phyloP scores from a whole-genome alignment of 2,329 filamentous ascomycete genomes.

The Cladophialophora psammophila region DNA sequence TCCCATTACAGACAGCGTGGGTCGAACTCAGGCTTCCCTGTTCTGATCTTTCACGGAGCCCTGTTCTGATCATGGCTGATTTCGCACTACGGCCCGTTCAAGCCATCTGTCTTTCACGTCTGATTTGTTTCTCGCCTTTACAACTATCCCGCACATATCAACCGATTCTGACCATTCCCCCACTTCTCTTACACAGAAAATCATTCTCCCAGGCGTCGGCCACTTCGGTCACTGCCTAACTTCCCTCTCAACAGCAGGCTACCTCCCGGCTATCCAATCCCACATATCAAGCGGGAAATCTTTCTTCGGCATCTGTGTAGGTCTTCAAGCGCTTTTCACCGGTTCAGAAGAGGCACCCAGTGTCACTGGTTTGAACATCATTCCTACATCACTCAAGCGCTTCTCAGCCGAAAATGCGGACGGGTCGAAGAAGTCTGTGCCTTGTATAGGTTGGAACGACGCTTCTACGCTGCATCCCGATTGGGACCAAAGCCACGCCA shows the following conservation, averaged over 20 bases:
- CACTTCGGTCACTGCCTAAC: constrained; percentile 96
- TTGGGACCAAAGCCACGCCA: constrained; percentile 2
- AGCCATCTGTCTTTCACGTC: not conserved
- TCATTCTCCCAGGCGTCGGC: constrained; percentile 94
- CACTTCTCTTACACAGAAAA: constrained; percentile 64
- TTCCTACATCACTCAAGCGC: constrained; percentile 73
- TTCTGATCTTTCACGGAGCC: not conserved
- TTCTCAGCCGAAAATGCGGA: constrained; percentile 64
- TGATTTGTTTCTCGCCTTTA: not conserved
- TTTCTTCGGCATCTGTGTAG: constrained; percentile 98
- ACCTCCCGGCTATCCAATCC: constrained; percentile 78
- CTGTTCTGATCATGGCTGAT: not conserved
- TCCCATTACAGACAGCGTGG: not conserved
- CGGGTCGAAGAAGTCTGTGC: constrained; percentile 67
- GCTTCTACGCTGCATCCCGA: constrained; percentile 67
- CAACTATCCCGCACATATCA: not conserved
- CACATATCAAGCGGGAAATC: constrained; percentile 93
- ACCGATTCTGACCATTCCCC: not conserved
- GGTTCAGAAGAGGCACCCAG: constrained; percentile 79
- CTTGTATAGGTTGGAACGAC: constrained; percentile 98
- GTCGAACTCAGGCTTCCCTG: not conserved
- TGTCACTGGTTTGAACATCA: constrained; percentile 76
- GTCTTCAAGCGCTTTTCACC: constrained; percentile 86
- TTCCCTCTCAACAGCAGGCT: constrained; percentile 82
- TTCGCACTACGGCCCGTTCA: too few relatives aligned